Conservation (phyloP, 352 stramenopile genomes). For the Pythium dissimile region DNA sequence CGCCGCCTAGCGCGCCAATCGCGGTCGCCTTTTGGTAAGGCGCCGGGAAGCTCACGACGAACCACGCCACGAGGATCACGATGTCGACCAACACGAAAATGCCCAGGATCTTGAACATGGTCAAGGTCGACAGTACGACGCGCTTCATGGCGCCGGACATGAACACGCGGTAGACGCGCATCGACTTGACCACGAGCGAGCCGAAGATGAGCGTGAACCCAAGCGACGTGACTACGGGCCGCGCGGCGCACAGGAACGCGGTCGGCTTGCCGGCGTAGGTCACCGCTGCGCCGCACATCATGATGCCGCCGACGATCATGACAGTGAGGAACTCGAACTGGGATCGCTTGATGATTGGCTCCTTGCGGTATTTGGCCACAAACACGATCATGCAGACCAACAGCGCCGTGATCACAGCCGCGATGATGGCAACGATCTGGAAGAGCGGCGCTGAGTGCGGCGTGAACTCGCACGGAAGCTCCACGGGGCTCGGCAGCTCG, state of each 20-base stretch:
- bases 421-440: conserved; percentile 24
- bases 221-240: conserved; percentile 18
- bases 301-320: conserved; percentile 45
- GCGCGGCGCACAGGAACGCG: conserved; percentile 25
- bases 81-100: conserved; percentile 22
- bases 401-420: conserved; percentile 29
- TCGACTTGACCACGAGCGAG: conserved; percentile 29
- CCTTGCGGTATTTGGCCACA: conserved; percentile 23
- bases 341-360: conserved; percentile 57
- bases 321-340: conserved; percentile 61
- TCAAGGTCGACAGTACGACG: conserved; percentile 8
- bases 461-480: conserved; percentile 30
- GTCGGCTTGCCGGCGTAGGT: conserved; percentile 45
- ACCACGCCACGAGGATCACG: conserved; percentile 25
- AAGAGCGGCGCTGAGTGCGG: conserved; percentile 12
- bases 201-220: conserved; percentile 30
- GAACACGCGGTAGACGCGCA: conserved; percentile 38
- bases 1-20: background rate
- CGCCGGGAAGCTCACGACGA: conserved; percentile 26
- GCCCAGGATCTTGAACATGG: conserved; percentile 18
- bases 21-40: conserved; percentile 23
- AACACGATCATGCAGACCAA: conserved; percentile 20
- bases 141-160: conserved; percentile 20
- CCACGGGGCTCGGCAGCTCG: conserved; percentile 14
- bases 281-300: conserved; percentile 37